These are phyloP conservation scores for Clavispora carvajalis DNA, from an alignment of 805 yeast genomes.

Conservation along the genomic window DNA sequence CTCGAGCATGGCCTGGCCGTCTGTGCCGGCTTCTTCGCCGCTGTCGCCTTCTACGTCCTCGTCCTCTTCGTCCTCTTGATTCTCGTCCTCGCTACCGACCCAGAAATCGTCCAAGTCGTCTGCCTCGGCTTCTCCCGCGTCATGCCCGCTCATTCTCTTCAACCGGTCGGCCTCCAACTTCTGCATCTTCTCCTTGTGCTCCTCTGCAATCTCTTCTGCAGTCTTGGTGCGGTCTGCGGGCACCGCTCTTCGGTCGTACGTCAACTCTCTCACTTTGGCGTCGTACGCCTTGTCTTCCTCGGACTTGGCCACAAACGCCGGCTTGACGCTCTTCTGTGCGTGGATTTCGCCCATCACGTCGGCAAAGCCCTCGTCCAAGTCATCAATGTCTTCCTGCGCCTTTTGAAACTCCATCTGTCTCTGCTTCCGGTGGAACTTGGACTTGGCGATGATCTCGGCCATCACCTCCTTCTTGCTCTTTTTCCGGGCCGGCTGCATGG, in stretches of 20 bases:
- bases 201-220: slow-evolving; percentile 60
- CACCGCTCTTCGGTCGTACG: slow-evolving; percentile 68
- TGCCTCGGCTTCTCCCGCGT: slow-evolving; percentile 42
- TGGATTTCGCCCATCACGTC: slow-evolving; percentile 57
- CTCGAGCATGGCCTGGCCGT: neutral
- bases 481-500: slow-evolving; percentile 45
- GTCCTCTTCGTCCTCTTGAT: slow-evolving; percentile 35
- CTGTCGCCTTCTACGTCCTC: slow-evolving; percentile 38
- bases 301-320: slow-evolving; percentile 27
- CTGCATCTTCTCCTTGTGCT: slow-evolving; percentile 54
- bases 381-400: slow-evolving; percentile 55
- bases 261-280: slow-evolving; percentile 58
- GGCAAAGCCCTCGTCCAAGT: slow-evolving; percentile 68
- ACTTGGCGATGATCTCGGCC: slow-evolving; percentile 80
- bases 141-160: slow-evolving; percentile 68
- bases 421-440: slow-evolving; percentile 70
- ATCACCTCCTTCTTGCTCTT: slow-evolving; percentile 80
- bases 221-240: slow-evolving; percentile 82
- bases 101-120: slow-evolving; percentile 75
- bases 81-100: slow-evolving; percentile 46
- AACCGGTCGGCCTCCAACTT: slow-evolving; percentile 63
- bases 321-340: slow-evolving; percentile 13
- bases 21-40: slow-evolving; percentile 2
- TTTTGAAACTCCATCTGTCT: slow-evolving; percentile 62
- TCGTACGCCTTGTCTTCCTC: slow-evolving; percentile 54